These are phyloP conservation scores for Russula dissimulans DNA, from an alignment of 768 basidiomycete species.

Conservation along the genomic window DNA sequence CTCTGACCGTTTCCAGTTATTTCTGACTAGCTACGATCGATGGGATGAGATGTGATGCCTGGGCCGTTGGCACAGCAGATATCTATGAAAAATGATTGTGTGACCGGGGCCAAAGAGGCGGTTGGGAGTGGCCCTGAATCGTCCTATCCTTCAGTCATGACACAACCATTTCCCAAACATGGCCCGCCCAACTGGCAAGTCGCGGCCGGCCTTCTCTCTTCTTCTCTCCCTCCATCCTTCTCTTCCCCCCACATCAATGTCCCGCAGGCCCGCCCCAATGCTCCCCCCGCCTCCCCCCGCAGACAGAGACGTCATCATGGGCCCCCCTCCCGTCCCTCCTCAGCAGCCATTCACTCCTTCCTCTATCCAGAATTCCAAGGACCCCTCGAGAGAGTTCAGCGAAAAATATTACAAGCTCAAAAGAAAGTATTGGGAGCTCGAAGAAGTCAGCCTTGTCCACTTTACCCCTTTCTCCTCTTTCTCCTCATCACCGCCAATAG, in stretches of 20 bases:
- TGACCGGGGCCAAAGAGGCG: not conserved
- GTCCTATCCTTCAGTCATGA: constrained; percentile 6
- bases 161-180: constrained; percentile 17
- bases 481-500: constrained; percentile 26
- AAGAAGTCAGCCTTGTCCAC: constrained; percentile 41
- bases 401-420: constrained; percentile 65
- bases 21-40: constrained; percentile 3
- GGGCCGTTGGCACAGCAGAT: not conserved
- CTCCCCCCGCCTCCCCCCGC: constrained; percentile 25
- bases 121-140: not conserved
- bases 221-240: constrained; percentile 18
- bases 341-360: constrained; percentile 27
- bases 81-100: constrained; percentile 1
- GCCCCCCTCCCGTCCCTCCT: constrained; percentile 35
- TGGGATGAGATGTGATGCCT: not conserved
- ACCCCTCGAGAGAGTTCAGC: constrained; percentile 34
- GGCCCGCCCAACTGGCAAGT: constrained; percentile 22
- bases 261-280: constrained; percentile 15
- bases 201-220: constrained; percentile 20
- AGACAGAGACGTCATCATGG: constrained; percentile 46
- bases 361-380: constrained; percentile 26
- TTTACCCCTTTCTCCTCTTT: not conserved
- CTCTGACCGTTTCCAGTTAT: not conserved
- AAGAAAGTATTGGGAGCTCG: constrained; percentile 54
- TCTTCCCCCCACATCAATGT: constrained; percentile 12